Percentiles rank a stretch among this genome's conserved stretches.
These are phyloP conservation scores for Melastoma candidum DNA, from an alignment of 441 rosid genomes.

Conservation along the genomic window DNA sequence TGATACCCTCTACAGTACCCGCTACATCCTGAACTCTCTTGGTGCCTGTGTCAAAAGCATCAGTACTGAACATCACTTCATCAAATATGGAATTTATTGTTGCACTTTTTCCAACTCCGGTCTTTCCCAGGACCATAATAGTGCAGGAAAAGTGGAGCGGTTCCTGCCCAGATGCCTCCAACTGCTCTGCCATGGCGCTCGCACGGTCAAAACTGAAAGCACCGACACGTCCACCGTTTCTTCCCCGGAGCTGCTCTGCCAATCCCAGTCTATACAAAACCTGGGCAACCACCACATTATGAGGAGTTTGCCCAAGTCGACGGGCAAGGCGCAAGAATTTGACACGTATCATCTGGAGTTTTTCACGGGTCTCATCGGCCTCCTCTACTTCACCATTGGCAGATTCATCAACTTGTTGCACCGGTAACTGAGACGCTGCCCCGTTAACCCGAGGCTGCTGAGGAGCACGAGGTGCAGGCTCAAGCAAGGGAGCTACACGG, in stretches of 20 bases:
- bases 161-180: slow-evolving; percentile 85
- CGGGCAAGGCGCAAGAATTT: slow-evolving; percentile 91
- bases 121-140: slow-evolving; percentile 93
- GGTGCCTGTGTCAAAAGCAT: slow-evolving; percentile 84
- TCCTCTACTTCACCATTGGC: slow-evolving; percentile 63
- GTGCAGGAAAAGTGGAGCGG: slow-evolving; percentile 96
- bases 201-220: slow-evolving; percentile 97
- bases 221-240: slow-evolving; percentile 98
- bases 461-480: slow-evolving; percentile 58
- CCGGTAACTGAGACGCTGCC: slow-evolving; percentile 36
- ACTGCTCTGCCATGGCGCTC: slow-evolving; percentile 96
- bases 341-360: slow-evolving; percentile 94
- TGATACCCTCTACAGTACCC: slow-evolving; percentile 92
- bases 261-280: slow-evolving; percentile 90
- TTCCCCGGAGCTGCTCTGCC: slow-evolving; percentile 95
- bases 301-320: slow-evolving; percentile 98
- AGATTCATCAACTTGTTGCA: slow-evolving; percentile 64
- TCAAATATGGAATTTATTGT: slow-evolving; percentile 94
- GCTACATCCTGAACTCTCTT: slow-evolving; percentile 87
- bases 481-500: slow-evolving; percentile 67
- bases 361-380: slow-evolving; percentile 88
- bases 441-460: slow-evolving; percentile 83
- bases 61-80: slow-evolving; percentile 71
- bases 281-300: slow-evolving; percentile 97
- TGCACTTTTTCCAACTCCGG: slow-evolving; percentile 96